Conservation (phyloP, 495 filamentous ascomycete genomes). For the Penicillium steckii region DNA sequence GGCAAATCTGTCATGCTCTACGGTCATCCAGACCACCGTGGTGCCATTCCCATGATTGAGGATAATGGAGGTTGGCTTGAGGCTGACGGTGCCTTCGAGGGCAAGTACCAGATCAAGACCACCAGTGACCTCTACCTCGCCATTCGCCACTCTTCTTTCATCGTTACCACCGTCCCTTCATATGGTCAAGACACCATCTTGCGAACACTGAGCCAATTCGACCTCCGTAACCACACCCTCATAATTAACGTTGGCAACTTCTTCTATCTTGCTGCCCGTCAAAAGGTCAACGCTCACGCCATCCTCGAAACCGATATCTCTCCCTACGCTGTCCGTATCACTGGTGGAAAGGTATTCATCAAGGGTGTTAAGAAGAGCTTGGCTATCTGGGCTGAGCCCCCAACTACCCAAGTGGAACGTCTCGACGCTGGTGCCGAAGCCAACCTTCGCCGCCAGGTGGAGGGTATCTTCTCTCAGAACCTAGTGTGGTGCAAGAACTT, state of each 20-base stretch:
- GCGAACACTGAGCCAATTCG: conserved; percentile 10
- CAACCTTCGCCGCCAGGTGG: conserved; percentile 9
- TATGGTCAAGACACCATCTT: conserved; percentile 19
- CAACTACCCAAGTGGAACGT: conserved; percentile 10
- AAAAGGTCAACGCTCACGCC: conserved; percentile 15
- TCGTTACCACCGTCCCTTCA: conserved; percentile 18
- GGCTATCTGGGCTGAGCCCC: conserved; percentile 17
- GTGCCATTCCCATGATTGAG: conserved; percentile 15
- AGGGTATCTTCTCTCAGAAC: conserved; percentile 16
- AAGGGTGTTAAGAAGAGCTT: conserved; percentile 19
- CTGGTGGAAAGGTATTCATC: conserved; percentile 10
- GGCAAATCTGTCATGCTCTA: conserved; percentile 18
- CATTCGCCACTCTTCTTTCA: conserved; percentile 11
- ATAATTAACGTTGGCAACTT: conserved; percentile 23
- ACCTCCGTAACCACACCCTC: conserved; percentile 15
- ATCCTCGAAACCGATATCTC: conserved; percentile 22
- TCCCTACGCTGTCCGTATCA: conserved; percentile 16
- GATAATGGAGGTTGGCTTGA: conserved; percentile 16
- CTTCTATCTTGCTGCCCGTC: conserved; percentile 19
- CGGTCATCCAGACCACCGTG: conserved; percentile 17
- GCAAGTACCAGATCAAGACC: conserved; percentile 14
- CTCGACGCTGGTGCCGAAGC: conserved; percentile 6
- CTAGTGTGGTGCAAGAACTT: conserved; percentile 15
- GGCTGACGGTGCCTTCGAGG: conserved; percentile 10
- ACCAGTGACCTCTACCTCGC: conserved; percentile 19